Conservation (phyloP, 495 filamentous ascomycete species). For the Penicillium antarcticum region DNA sequence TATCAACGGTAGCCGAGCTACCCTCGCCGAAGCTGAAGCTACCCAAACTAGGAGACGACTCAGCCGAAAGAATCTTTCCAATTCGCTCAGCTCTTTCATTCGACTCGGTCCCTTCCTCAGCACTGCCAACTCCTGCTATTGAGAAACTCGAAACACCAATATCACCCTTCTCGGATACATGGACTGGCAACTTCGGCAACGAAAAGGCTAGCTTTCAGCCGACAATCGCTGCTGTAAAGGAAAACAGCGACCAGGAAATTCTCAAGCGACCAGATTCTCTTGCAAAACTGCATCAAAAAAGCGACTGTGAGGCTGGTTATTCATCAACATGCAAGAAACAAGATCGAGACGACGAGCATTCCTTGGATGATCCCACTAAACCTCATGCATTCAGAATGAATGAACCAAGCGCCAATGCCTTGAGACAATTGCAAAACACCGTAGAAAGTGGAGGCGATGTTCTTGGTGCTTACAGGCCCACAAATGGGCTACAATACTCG, state of each 20-base stretch:
- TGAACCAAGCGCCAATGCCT: neutral
- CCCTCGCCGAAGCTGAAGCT: slow-evolving; percentile 16
- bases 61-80: slow-evolving; percentile 23
- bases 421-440: slow-evolving; percentile 1
- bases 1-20: slow-evolving; percentile 16
- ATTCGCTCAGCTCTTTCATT: slow-evolving; percentile 24
- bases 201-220: neutral
- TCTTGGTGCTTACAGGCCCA: slow-evolving; percentile 1
- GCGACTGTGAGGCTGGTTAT: neutral
- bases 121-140: slow-evolving; percentile 19
- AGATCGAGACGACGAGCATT: no score
- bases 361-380: no score
- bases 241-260: neutral
- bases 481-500: slow-evolving; percentile 1
- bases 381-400: neutral
- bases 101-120: slow-evolving; percentile 23
- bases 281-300: slow-evolving; percentile 6
- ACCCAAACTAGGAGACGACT: slow-evolving; percentile 17
- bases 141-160: slow-evolving; percentile 21
- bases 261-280: neutral
- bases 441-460: slow-evolving; percentile 8
- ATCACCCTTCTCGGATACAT: slow-evolving; percentile 15
- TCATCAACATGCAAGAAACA: neutral
- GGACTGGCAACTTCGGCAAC: neutral
- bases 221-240: neutral